Conservation (phyloP, 2,329 filamentous ascomycete genomes). For the Hypoxylon sp. region DNA sequence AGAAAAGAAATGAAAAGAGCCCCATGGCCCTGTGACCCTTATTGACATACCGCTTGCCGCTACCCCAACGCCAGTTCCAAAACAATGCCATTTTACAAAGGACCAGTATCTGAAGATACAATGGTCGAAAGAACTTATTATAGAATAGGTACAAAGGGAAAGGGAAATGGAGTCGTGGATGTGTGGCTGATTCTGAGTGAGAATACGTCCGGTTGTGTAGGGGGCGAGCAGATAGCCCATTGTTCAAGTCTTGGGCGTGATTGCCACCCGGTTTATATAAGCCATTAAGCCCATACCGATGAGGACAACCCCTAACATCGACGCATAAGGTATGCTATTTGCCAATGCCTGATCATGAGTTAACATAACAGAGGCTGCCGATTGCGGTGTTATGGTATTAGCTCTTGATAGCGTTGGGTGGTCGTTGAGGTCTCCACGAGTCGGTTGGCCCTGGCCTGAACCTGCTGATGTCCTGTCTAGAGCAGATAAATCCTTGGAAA, state of each 20-base stretch:
- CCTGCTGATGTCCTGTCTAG: slow-evolving; percentile 48
- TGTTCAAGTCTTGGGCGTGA: slow-evolving; percentile 56
- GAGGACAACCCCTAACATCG: slow-evolving; percentile 85
- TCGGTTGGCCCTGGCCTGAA: slow-evolving; percentile 45
- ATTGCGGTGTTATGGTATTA: slow-evolving; percentile 65
- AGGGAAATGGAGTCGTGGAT: slow-evolving; percentile 26
- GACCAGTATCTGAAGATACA: slow-evolving; percentile 39
- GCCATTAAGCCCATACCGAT: slow-evolving; percentile 88
- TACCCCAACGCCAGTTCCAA: slow-evolving; percentile 41
- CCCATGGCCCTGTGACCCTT: slow-evolving; percentile 24
- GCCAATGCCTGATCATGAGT: slow-evolving; percentile 63
- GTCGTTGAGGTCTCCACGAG: slow-evolving; percentile 57
- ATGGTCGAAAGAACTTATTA: slow-evolving; percentile 39
- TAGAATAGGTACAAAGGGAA: slow-evolving; percentile 53
- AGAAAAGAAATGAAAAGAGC: slow-evolving; percentile 17
- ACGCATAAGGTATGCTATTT: slow-evolving; percentile 80
- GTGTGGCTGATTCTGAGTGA: slow-evolving; percentile 21
- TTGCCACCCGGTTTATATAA: slow-evolving; percentile 86
- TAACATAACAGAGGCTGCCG: slow-evolving; percentile 58
- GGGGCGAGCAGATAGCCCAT: slow-evolving; percentile 22
- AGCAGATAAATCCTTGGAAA: slow-evolving; percentile 41
- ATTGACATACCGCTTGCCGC: slow-evolving; percentile 40
- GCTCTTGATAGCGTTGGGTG: slow-evolving; percentile 63
- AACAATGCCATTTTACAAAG: slow-evolving; percentile 45
- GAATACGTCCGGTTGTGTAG: background rate